Evolutionary conservation across 495 filamentous ascomycete species (phyloP).

Genomic region (Lindgomyces ingoldianus): DNA sequence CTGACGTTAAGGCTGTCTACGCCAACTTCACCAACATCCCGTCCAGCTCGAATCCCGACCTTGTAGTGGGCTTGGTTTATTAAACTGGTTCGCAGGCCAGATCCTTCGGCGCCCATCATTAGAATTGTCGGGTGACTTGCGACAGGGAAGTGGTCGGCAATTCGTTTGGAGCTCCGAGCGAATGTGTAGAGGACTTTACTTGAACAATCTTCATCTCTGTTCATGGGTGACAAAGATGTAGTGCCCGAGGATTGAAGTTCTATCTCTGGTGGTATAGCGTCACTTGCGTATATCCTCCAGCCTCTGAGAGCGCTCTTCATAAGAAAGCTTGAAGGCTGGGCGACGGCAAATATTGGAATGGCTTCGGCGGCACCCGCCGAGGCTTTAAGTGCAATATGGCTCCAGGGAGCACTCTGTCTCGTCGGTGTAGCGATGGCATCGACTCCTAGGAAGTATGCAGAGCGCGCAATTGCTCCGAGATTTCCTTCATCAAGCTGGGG

Average conservation of each 20-base stretch:
- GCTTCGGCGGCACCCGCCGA: conserved; percentile 83
- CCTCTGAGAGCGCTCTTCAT: conserved; percentile 64
- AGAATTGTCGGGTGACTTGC: conserved; percentile 67
- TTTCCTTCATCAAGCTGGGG: conserved; percentile 78
- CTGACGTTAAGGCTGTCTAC: conserved; percentile 88
- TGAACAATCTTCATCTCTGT: neutral
- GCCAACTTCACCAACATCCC: conserved; percentile 44
- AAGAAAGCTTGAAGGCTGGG: conserved; percentile 68
- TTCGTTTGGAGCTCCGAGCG: conserved; percentile 10
- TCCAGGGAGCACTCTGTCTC: conserved; percentile 64
- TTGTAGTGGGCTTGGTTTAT: conserved; percentile 62
- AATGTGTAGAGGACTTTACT: conserved; percentile 18
- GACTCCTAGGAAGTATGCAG: conserved; percentile 81
- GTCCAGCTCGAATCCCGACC: conserved; percentile 56
- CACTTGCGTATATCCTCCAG: conserved; percentile 75
- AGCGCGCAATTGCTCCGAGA: conserved; percentile 82
- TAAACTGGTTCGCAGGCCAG: conserved; percentile 65
- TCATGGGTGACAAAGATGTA: neutral
- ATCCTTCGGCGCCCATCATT: conserved; percentile 80
- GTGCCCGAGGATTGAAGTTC: neutral
- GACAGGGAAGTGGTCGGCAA: conserved; percentile 49
- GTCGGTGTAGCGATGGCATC: conserved; percentile 56
- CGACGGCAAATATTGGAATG: conserved; percentile 67
- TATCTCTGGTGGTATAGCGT: conserved; percentile 15
- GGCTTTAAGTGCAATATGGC: conserved; percentile 77